phyloP scores from a whole-genome alignment of 2,329 filamentous ascomycete genomes.

The Didymellaceae sp. region DNA sequence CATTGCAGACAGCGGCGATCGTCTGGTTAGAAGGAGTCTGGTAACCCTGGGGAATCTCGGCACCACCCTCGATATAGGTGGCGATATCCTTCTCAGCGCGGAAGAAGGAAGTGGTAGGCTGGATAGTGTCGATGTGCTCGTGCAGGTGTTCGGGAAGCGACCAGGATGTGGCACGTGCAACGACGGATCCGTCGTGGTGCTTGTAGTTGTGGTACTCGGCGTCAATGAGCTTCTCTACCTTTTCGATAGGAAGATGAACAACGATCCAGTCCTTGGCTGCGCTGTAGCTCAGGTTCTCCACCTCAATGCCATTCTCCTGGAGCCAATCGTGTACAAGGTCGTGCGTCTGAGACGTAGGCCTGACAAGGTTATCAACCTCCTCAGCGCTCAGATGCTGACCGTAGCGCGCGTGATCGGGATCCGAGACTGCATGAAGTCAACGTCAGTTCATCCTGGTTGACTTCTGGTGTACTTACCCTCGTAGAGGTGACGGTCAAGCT shows the following conservation, averaged over 20 bases:
- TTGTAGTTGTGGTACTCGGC: conserved; percentile 59
- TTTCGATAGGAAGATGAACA: conserved; percentile 58
- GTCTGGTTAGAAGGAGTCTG: conserved; percentile 37
- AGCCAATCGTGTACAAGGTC: conserved; percentile 64
- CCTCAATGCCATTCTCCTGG: conserved; percentile 58
- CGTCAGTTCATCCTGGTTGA: background rate
- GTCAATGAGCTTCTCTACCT: conserved; percentile 60
- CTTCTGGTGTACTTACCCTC: conserved; percentile 49
- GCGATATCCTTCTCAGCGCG: conserved; percentile 31
- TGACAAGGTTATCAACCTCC: conserved; percentile 62
- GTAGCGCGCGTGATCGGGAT: conserved; percentile 60
- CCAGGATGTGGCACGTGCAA: conserved; percentile 63
- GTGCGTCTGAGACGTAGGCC: conserved; percentile 60
- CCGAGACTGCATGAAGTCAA: conserved; percentile 26
- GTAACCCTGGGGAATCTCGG: conserved; percentile 36
- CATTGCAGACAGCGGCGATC: conserved; percentile 57
- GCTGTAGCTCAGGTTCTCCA: conserved; percentile 55
- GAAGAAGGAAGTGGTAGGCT: conserved; percentile 67
- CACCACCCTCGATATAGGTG: conserved; percentile 33
- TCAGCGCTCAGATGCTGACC: conserved; percentile 60
- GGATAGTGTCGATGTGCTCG: conserved; percentile 64
- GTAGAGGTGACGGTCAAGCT: conserved; percentile 62
- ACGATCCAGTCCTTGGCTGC: conserved; percentile 65
- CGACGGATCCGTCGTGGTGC: conserved; percentile 59
- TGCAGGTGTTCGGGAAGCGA: conserved; percentile 65